Evolutionary conservation across 352 stramenopile species (phyloP), one percentile per base, ranked within the genome.

Genomic region (Bremia lactucae): DNA sequence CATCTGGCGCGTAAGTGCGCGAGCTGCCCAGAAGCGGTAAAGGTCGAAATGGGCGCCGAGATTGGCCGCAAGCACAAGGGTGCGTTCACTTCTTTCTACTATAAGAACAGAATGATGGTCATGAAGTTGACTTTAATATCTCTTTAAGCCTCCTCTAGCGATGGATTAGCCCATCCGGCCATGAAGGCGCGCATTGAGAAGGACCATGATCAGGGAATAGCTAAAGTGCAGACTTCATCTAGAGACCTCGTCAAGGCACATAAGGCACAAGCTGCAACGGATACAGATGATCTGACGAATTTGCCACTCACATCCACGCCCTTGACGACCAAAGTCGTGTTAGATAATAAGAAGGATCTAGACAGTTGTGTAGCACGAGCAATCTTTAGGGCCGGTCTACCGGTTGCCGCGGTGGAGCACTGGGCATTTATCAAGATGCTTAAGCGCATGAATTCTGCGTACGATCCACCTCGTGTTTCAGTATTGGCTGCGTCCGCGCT

Each of bases 1-100:
- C 75, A 84, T 47, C 44, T 88, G 46, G 65, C 65, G 41, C 68
- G 59, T 52, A 77, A 74, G 52, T 85, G 72, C 33, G 31, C 55
- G 13, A 61, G 60, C 26, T 84, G 72, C 36, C 72, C 70, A 7
- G 23, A 60, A 21, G 41, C 52, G 24, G 33, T 85, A 40, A 72
- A 75, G 35, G 37, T 43, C 37, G 72, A 72, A 28, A 81, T 85
- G 59, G 49, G 68, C 16, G 51, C 73, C 13, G 54, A 40, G 26
- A 48, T 80, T 2, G 8, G 31, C n/a, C 37, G 33, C 33, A 41
- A 42, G 34, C 42, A 72, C 11, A 24, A 22, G 52, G 52, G 6
- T 15, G 29, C 25, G 9, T 36, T 42, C 3, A 43, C 26, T 56
- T 38, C 10, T 15, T 34, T 56, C 52, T 15, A 53, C 16, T 46